phyloP scores from a whole-genome alignment of 1,139 yeast species.

The Trichomonascaceae sp. region DNA sequence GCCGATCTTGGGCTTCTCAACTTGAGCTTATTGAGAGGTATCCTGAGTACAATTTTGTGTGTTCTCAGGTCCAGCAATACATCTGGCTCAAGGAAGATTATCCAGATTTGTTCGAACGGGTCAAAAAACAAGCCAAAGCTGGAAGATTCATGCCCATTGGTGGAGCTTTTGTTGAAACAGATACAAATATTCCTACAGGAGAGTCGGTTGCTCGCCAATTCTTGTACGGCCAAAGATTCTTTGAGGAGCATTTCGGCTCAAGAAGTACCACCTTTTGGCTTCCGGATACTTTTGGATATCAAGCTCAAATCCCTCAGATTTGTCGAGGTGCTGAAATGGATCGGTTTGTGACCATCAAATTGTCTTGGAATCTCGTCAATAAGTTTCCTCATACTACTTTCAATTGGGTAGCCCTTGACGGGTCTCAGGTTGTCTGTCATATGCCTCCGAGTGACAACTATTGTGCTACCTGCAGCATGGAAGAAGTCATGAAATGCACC shows the following conservation, averaged over 20 bases:
- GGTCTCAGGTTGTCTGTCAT: conserved; percentile 83
- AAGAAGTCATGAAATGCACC: conserved; percentile 75
- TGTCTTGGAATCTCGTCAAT: conserved; percentile 92
- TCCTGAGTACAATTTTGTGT: conserved; percentile 88
- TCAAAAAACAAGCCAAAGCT: conserved; percentile 57
- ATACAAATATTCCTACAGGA: conserved; percentile 89
- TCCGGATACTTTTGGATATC: conserved; percentile 94
- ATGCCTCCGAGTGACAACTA: conserved; percentile 97
- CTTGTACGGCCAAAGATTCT: conserved; percentile 79
- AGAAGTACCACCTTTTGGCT: conserved; percentile 78
- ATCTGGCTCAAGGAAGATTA: conserved; percentile 82
- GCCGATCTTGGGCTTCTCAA: conserved; percentile 92
- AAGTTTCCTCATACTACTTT: conserved; percentile 83
- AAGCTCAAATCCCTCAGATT: conserved; percentile 88
- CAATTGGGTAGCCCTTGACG: conserved; percentile 90
- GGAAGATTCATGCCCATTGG: conserved; percentile 84
- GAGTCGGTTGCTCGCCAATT: conserved; percentile 85
- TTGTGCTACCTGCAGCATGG: conserved; percentile 83
- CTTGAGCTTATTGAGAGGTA: conserved; percentile 72
- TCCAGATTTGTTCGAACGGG: conserved; percentile 61
- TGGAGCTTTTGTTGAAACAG: conserved; percentile 96
- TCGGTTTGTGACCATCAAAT: conserved; percentile 79
- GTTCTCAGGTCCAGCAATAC: conserved; percentile 94
- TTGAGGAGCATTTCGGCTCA: conserved; percentile 66
- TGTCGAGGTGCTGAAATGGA: conserved; percentile 77